Evolutionary conservation across 495 filamentous ascomycete species (phyloP).

Genomic region (Aspergillus nanangensis): DNA sequence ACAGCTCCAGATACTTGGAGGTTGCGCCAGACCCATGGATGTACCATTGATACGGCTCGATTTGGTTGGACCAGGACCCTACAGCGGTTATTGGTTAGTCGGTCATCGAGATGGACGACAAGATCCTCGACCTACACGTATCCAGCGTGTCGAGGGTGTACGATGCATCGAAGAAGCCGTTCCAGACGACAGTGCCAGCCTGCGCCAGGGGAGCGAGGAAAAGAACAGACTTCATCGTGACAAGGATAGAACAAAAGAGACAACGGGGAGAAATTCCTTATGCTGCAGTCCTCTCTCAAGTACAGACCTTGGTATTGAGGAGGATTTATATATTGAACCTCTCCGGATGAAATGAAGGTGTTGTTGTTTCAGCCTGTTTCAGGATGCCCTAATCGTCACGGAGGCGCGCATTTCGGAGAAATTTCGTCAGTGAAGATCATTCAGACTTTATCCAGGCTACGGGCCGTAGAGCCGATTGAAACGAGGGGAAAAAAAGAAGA

Average conservation of each 20-base stretch:
- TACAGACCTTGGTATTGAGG: too few relatives aligned
- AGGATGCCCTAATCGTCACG: slow-evolving; percentile 1
- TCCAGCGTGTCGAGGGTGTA: slow-evolving; percentile 19
- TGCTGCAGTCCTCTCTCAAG: too few relatives aligned
- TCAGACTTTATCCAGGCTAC: too few relatives aligned
- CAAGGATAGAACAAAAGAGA: not conserved
- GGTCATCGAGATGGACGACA: too few relatives aligned
- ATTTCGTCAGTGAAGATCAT: too few relatives aligned
- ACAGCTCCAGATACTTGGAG: slow-evolving; percentile 54
- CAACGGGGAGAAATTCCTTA: not conserved
- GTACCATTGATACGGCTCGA: slow-evolving; percentile 69
- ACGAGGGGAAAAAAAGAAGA: too few relatives aligned
- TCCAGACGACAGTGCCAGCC: slow-evolving; percentile 24
- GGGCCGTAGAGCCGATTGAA: too few relatives aligned
- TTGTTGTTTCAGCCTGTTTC: slow-evolving; percentile 8
- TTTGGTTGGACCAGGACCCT: slow-evolving; percentile 63
- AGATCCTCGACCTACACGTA: slow-evolving; percentile 11
- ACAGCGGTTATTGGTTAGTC: slow-evolving; percentile 11
- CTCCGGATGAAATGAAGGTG: not conserved
- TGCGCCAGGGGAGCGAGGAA: slow-evolving; percentile 12
- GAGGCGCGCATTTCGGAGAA: not conserved
- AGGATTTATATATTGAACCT: not conserved
- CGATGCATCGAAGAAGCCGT: slow-evolving; percentile 20
- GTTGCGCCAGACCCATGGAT: slow-evolving; percentile 58
- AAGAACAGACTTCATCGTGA: slow-evolving; percentile 16